These are phyloP conservation scores for Acanthamoeba lenticulata DNA, from an alignment of 208 protist species.

Conservation along the genomic window DNA sequence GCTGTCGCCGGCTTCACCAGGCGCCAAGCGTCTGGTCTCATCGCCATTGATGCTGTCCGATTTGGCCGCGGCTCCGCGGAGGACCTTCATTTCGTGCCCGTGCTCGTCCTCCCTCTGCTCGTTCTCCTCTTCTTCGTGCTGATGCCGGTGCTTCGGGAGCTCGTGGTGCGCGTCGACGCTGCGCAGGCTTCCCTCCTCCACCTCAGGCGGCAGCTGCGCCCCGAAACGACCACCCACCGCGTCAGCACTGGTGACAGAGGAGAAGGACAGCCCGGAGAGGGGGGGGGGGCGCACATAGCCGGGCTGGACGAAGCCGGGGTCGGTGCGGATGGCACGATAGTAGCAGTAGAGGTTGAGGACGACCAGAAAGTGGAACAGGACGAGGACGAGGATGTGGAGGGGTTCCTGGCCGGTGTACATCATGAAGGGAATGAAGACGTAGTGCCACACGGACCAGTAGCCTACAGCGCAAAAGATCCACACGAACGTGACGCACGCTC, in stretches of 20 bases:
- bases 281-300: background rate
- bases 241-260: too few species aligned
- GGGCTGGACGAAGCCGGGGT: background rate
- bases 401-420: background rate
- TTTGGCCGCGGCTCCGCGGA: too few species aligned
- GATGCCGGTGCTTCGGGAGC: background rate
- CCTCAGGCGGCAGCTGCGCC: background rate
- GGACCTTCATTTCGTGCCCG: background rate
- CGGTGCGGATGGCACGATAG: constrained; percentile 1
- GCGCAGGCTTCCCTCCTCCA: background rate
- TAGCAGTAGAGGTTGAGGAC: background rate
- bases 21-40: too few species aligned
- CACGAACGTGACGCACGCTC: background rate
- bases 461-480: constrained; percentile 5
- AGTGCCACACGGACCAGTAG: constrained; percentile 27
- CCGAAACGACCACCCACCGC: too few species aligned
- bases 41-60: background rate
- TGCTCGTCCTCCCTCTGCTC: background rate
- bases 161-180: background rate
- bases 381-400: background rate
- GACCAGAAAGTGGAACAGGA: background rate
- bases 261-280: too few species aligned
- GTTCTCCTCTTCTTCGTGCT: background rate
- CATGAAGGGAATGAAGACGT: constrained; percentile 30
- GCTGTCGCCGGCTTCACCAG: too few species aligned